Conservation (phyloP, 768 basidiomycete genomes). For the Tulasnella sp. region DNA sequence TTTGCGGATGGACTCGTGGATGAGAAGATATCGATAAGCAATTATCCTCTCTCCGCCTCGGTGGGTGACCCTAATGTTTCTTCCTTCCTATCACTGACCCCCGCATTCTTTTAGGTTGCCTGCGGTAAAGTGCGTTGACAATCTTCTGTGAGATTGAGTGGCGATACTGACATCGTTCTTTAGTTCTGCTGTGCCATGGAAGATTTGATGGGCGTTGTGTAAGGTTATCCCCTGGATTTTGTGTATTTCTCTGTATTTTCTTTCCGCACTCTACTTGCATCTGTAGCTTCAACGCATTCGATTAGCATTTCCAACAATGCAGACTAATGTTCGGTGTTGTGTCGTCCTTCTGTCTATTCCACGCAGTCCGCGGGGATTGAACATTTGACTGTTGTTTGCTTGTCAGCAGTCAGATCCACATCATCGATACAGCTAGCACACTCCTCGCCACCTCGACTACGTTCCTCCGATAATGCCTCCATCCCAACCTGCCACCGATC, state of each 20-base stretch:
- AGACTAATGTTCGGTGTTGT: neutral
- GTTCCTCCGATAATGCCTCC: conserved; percentile 3
- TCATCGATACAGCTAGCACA: conserved; percentile 1
- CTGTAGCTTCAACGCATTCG: neutral
- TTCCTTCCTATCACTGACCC: neutral
- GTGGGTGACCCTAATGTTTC: conserved; percentile 11
- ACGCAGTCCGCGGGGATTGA: neutral
- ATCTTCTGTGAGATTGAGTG: neutral
- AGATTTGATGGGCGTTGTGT: conserved; percentile 90
- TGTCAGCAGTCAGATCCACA: neutral
- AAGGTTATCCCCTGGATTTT: conserved; percentile 18
- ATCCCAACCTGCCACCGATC: conserved; percentile 26
- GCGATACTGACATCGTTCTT: neutral
- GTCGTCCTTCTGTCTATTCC: neutral
- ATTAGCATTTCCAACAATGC: conserved; percentile 9
- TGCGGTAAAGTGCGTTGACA: conserved; percentile 75
- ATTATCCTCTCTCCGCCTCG: conserved; percentile 76
- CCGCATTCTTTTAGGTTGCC: conserved; percentile 46
- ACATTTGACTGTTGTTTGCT: neutral
- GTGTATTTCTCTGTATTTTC: neutral
- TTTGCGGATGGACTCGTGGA: conserved; percentile 94
- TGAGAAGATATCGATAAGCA: conserved; percentile 91
- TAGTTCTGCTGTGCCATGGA: conserved; percentile 87
- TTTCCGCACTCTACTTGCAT: neutral
- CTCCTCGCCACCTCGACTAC: neutral